These are phyloP conservation scores for Solanum paucissectum DNA, from an alignment of 257 asterid genomes.

Conservation along the genomic window DNA sequence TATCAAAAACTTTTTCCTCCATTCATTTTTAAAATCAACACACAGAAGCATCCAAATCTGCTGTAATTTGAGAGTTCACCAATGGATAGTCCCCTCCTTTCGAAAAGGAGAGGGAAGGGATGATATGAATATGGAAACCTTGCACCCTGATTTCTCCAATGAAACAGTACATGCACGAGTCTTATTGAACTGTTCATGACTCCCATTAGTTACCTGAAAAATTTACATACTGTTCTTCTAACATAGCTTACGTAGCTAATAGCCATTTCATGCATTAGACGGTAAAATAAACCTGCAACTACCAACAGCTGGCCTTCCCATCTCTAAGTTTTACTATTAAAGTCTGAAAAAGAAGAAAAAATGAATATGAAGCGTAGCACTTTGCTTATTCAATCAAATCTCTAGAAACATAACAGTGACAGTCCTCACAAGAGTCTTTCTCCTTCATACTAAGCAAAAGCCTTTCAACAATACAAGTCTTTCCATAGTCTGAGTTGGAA, in stretches of 20 bases:
- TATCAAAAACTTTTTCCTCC: neutral
- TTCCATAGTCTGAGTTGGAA: neutral
- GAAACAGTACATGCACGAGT: neutral
- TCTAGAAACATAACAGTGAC: neutral
- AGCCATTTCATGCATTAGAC: neutral
- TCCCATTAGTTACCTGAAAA: neutral
- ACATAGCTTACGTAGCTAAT: neutral
- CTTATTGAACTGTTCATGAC: neutral
- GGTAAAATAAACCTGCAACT: neutral
- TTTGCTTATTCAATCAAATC: neutral
- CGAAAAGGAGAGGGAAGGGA: neutral
- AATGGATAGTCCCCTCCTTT: neutral
- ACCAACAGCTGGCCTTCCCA: neutral
- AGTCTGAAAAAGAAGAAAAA: neutral
- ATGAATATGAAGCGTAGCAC: neutral
- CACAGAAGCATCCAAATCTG: neutral
- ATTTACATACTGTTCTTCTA: neutral
- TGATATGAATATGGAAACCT: neutral
- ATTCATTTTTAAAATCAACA: neutral
- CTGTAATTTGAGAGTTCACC: neutral
- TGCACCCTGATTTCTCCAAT: neutral
- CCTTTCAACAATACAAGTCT: neutral
- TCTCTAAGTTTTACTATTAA: neutral
- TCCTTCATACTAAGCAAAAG: neutral
- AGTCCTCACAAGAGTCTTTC: neutral